These are phyloP conservation scores for Aegilops speltoides DNA, from an alignment of 176 grass and related monocot genomes.

Conservation along the genomic window DNA sequence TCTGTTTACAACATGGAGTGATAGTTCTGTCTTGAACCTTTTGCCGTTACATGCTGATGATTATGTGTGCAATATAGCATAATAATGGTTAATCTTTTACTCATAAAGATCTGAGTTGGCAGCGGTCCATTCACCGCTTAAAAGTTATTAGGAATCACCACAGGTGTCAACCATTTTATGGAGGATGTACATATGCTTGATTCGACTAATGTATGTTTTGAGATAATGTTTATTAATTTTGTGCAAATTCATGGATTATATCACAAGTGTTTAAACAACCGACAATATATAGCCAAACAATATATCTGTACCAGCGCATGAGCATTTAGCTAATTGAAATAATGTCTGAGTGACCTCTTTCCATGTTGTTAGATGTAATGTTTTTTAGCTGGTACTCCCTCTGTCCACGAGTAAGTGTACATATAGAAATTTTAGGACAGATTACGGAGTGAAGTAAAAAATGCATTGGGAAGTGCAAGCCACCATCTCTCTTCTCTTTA, in stretches of 20 bases:
- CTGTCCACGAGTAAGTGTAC: too few species aligned
- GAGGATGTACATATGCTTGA: neutral
- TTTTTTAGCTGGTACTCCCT: constrained; percentile 1
- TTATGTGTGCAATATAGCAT: neutral
- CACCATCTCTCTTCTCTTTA: too few species aligned
- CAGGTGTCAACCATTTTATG: neutral
- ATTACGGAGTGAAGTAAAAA: too few species aligned
- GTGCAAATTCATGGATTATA: neutral
- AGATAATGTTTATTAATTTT: neutral
- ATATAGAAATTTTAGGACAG: too few species aligned
- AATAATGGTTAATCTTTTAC: neutral
- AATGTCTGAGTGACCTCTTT: neutral
- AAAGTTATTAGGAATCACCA: neutral
- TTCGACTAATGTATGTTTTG: neutral
- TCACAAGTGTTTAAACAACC: neutral
- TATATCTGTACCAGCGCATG: neutral
- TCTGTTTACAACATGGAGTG: neutral
- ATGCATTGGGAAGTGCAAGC: too few species aligned
- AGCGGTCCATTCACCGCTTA: neutral
- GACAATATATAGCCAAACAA: neutral
- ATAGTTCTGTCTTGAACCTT: neutral
- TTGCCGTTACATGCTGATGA: neutral
- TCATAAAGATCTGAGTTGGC: neutral
- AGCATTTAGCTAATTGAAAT: constrained; percentile 9
- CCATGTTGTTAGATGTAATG: neutral